Base-by-base conservation (phyloP, 2,329 filamentous ascomycete genomes). In the Pseudogymnoascus sp. region DNA sequence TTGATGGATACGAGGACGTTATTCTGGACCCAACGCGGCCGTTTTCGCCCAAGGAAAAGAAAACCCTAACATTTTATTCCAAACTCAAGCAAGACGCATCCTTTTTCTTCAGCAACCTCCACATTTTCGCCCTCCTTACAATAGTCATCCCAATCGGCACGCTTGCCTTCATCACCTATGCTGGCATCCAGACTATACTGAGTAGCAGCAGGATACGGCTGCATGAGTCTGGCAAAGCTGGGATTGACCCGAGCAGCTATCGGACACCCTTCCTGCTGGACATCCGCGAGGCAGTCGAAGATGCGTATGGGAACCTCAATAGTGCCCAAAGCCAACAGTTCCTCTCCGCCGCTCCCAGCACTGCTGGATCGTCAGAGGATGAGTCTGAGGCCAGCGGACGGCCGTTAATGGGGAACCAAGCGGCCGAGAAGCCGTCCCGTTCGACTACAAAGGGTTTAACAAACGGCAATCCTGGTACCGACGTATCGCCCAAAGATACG, bases 181-280 rank as follows among this genome's bases (percentile, higher is more conserved):
- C 91, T 1, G 85, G 82, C 5, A 78, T 95, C 31, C 92, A 97
- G 73, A 92, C 87, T 0, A 77, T 90, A 59, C 84, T 86, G 65
- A 96, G 90, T 71, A 82, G 83, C 4, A 83, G 86, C 64, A 85
- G 93, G 43, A 93, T 96, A 63, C 82, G 82, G 62, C 77, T 90
- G 1, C 90, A 97, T 71, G 88, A 93, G 72, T 79, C 81, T 60
- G 89, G 89, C 12, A 79, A 86, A 61, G 84, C 85, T 0, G 89
- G 87, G 5, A 80, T 91, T 61, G 81, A 87, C 61, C 80, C 90
- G 14, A 80, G 84, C 14, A 82, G 85, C 59, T 96, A 96, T 71
- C 84, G 89, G 18, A 83, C 93, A 31, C 90, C 91, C 0, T 77
- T 95, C 8, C 81, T 91, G 67, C 87, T 89, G 67, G 88, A 89